These are phyloP conservation scores for Aspergillus amoenus DNA, from an alignment of 2,329 filamentous ascomycete genomes.

Conservation along the genomic window DNA sequence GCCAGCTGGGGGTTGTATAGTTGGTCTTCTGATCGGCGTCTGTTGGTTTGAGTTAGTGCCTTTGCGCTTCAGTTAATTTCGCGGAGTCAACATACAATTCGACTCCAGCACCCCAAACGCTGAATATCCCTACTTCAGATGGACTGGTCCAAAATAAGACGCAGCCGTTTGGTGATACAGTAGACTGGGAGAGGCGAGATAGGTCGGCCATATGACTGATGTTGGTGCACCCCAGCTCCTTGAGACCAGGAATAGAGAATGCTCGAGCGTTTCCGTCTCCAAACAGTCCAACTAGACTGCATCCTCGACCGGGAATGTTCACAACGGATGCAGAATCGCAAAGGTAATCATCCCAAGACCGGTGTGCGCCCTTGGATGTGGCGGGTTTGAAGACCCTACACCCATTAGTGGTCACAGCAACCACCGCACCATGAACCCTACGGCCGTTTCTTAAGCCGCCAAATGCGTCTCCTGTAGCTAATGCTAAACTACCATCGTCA, in stretches of 20 bases:
- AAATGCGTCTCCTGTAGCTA: conserved; percentile 72
- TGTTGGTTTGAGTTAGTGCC: conserved; percentile 22
- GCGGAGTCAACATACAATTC: conserved; percentile 52
- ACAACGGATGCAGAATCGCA: conserved; percentile 80
- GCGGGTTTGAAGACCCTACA: conserved; percentile 87
- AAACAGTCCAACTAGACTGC: conserved; percentile 80
- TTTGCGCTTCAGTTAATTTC: not conserved
- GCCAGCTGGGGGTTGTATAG: conserved; percentile 74
- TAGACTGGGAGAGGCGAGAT: conserved; percentile 66
- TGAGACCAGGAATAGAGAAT: conserved; percentile 83
- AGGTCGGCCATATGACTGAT: conserved; percentile 70
- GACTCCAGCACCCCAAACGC: conserved; percentile 76
- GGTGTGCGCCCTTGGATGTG: conserved; percentile 83
- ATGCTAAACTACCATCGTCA: conserved; percentile 72
- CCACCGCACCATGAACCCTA: conserved; percentile 75
- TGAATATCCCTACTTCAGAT: conserved; percentile 78
- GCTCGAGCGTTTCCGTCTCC: conserved; percentile 77
- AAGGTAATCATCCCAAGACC: conserved; percentile 77
- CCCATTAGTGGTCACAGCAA: conserved; percentile 72
- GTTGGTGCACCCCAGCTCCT: conserved; percentile 71
- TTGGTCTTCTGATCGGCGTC: conserved; percentile 61
- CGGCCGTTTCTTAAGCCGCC: conserved; percentile 72
- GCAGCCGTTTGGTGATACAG: conserved; percentile 75
- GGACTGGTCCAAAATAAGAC: conserved; percentile 87
- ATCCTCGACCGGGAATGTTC: conserved; percentile 70